Evolutionary conservation across 331 rosid genomes (phyloP).

Genomic region (Stylosanthes scabra): DNA sequence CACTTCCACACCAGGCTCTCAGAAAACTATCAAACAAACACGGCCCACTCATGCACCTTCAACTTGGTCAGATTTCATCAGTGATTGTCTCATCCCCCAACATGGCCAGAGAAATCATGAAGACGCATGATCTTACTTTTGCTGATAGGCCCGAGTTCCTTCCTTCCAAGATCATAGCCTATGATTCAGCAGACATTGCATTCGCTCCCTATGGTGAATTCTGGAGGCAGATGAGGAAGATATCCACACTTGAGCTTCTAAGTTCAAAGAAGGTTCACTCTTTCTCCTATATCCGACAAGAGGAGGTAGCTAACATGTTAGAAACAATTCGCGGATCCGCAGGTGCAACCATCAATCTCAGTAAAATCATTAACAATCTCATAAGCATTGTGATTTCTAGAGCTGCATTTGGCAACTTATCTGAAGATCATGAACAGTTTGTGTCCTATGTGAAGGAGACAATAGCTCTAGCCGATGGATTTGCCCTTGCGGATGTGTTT

Average conservation of each 20-base stretch:
- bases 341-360: slow-evolving; percentile 35
- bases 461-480: slow-evolving; percentile 23
- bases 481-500: slow-evolving; percentile 42
- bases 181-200: slow-evolving; percentile 26
- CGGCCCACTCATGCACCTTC: slow-evolving; percentile 20
- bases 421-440: slow-evolving; percentile 32
- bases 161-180: neutral
- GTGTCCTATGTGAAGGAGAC: neutral
- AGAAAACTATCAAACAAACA: slow-evolving; percentile 34
- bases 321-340: slow-evolving; percentile 17
- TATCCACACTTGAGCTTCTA: slow-evolving; percentile 44
- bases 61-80: slow-evolving; percentile 21
- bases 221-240: slow-evolving; percentile 55
- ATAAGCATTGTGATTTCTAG: slow-evolving; percentile 4
- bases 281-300: slow-evolving; percentile 48
- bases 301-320: slow-evolving; percentile 43
- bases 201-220: slow-evolving; percentile 54
- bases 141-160: slow-evolving; percentile 28
- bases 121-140: slow-evolving; percentile 43
- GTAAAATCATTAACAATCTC: neutral
- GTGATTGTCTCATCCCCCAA: slow-evolving; percentile 46
- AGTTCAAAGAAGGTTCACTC: slow-evolving; percentile 43
- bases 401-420: slow-evolving; percentile 36
- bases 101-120: slow-evolving; percentile 43
- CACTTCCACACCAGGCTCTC: slow-evolving; percentile 42